Evolutionary conservation across 2,329 filamentous ascomycete species (phyloP).

Genomic region (Nemania abortiva): DNA sequence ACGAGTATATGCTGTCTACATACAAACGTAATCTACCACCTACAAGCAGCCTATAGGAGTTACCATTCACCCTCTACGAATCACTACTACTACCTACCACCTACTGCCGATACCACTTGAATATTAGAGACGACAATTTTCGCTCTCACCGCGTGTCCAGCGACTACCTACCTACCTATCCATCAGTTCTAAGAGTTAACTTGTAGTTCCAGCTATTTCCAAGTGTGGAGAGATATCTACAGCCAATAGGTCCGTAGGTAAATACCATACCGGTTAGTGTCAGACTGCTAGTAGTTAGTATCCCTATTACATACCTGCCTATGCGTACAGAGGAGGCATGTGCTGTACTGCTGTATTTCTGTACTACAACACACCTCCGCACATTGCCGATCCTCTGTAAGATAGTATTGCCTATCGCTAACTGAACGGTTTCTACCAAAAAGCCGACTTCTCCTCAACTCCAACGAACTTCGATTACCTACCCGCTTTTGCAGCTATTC

Average conservation of each 20-base stretch:
- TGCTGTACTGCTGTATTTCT: not conserved
- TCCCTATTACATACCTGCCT: not conserved
- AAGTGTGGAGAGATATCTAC: not conserved
- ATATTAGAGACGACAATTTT: slow-evolving; percentile 2
- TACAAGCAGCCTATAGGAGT: slow-evolving; percentile 13
- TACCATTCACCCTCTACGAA: slow-evolving; percentile 15
- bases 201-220: not conserved
- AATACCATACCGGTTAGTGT: too few species aligned
- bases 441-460: slow-evolving; percentile 26
- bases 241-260: not conserved
- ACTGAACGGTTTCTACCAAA: slow-evolving; percentile 1
- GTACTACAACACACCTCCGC: slow-evolving; percentile 22
- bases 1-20: slow-evolving; percentile 5
- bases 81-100: not conserved
- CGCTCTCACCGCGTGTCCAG: slow-evolving; percentile 24
- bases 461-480: slow-evolving; percentile 5
- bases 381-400: slow-evolving; percentile 28
- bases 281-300: not conserved
- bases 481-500: not conserved
- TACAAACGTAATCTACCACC: not conserved
- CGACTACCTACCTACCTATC: not conserved
- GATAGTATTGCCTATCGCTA: slow-evolving; percentile 14
- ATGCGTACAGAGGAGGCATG: not conserved
- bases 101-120: not conserved
- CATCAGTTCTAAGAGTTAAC: not conserved